Conservation (phyloP, 148 eudicot genomes). For the Cornus suecica region DNA sequence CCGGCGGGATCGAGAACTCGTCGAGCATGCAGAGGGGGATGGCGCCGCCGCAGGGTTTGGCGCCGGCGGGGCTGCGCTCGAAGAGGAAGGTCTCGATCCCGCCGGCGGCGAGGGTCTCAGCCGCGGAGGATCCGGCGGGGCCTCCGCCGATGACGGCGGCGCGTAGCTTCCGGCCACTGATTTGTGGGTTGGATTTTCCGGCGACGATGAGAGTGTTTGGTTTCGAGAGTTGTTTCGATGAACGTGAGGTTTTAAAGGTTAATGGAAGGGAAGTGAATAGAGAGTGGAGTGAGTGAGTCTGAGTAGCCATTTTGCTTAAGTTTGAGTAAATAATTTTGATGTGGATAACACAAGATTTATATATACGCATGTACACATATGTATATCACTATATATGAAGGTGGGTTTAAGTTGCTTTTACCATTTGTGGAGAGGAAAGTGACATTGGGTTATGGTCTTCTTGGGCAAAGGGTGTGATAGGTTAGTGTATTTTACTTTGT, state of each 20-base stretch:
- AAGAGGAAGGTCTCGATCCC: slow-evolving; percentile 82
- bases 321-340: not conserved
- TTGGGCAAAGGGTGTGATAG: no score
- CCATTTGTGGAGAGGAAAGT: not conserved
- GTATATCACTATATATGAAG: not conserved
- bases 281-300: slow-evolving; percentile 37
- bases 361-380: not conserved
- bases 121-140: slow-evolving; percentile 88
- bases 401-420: not conserved
- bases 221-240: not conserved
- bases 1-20: slow-evolving; percentile 64
- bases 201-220: slow-evolving; percentile 17
- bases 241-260: slow-evolving; percentile 18
- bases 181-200: slow-evolving; percentile 17
- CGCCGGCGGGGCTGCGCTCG: slow-evolving; percentile 65
- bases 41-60: slow-evolving; percentile 97
- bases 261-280: slow-evolving; percentile 19
- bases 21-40: slow-evolving; percentile 92
- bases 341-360: not conserved
- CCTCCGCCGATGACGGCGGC: slow-evolving; percentile 88
- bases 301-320: slow-evolving; percentile 33
- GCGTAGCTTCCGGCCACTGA: slow-evolving; percentile 46
- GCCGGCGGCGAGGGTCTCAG: slow-evolving; percentile 65
- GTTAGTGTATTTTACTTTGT: no score
- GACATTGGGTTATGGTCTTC: not conserved